Evolutionary conservation across 441 rosid genomes (phyloP), one percentile per base, ranked within the genome.

Genomic region (Viola pubescens): DNA sequence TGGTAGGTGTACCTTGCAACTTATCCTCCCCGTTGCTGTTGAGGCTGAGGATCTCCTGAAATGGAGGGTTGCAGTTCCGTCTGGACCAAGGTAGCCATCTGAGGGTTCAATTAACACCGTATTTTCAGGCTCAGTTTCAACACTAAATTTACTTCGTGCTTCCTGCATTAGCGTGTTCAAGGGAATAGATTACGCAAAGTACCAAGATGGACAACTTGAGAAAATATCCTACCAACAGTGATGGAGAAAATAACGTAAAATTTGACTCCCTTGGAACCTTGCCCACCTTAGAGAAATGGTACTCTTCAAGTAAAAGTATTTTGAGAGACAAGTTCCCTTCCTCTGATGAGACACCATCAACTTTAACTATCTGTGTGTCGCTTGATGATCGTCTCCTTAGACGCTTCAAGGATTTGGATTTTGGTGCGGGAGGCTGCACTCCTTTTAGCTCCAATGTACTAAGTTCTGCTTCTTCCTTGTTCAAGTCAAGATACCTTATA

Each of bases 201-300:
- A 46, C 53, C 51, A 12, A 13, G 11, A 16, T n/a, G 9, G 19
- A 19, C 6, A 63, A 54, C 45, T 11, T 8, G 9, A 55, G 59
- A 34, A 58, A 58, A 11, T 5, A 66, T 53, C 39, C 49, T 46
- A 46, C 3, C 34, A 2, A 26, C 34, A 26, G 34, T 26, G 34
- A 26, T 1, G 49, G 49, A 46, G n/a, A 46, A 46, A 9, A 10
- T 7, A 8, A 9, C 6, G 11, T 9, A 43, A 43, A 46, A 26
- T 1, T 26, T 26, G 34, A 26, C 34, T 26, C 49, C 3, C 49
- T 5, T 13, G 39, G 55, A 50, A 37, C n/a, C 2, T n/a, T 16
- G 39, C 16, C 48, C 48, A 92, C 98, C 90, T 87, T 87, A 9
- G 98, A 92, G 87, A 89, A 92, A 77, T 86, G 97, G 78, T 82